Evolutionary conservation across 2,329 filamentous ascomycete species (phyloP).

Genomic region (Trichothecium roseum): DNA sequence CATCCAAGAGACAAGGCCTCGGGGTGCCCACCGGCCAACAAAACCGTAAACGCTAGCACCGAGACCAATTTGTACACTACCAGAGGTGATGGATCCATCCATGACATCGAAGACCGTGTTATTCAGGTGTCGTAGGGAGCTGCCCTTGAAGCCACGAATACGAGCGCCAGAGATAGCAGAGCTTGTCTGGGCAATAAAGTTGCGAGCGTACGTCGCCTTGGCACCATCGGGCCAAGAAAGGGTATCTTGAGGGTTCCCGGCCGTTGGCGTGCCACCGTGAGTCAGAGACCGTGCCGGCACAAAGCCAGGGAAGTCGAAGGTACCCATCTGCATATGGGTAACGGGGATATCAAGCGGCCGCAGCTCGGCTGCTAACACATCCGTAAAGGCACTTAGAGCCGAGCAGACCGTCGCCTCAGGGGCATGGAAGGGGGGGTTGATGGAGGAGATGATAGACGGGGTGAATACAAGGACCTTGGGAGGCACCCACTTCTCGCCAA

Average conservation of each 20-base stretch:
- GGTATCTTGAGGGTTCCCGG: slow-evolving; percentile 31
- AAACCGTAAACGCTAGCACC: slow-evolving; percentile 79
- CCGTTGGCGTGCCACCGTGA: neutral
- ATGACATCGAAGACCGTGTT: slow-evolving; percentile 86
- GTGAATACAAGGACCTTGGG: slow-evolving; percentile 69
- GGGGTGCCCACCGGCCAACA: slow-evolving; percentile 71
- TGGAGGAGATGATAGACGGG: slow-evolving; percentile 68
- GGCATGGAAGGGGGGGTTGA: slow-evolving; percentile 71
- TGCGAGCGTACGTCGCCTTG: slow-evolving; percentile 49
- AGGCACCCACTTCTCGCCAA: slow-evolving; percentile 38
- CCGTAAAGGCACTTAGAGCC: slow-evolving; percentile 77
- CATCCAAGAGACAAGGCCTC: slow-evolving; percentile 80
- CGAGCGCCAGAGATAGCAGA: slow-evolving; percentile 46
- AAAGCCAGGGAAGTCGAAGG: slow-evolving; percentile 72
- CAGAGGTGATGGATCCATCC: slow-evolving; percentile 48
- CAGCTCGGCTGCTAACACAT: slow-evolving; percentile 71
- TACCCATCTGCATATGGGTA: slow-evolving; percentile 81
- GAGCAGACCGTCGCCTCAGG: slow-evolving; percentile 80
- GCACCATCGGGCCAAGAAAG: slow-evolving; percentile 54
- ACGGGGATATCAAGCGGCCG: slow-evolving; percentile 66
- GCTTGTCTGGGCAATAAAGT: slow-evolving; percentile 45
- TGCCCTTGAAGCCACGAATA: slow-evolving; percentile 54
- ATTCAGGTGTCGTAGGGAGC: slow-evolving; percentile 68
- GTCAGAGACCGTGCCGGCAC: slow-evolving; percentile 30
- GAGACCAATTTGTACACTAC: slow-evolving; percentile 69